Conservation (phyloP, 257 asterid genomes). For the Jacaranda copaia region DNA sequence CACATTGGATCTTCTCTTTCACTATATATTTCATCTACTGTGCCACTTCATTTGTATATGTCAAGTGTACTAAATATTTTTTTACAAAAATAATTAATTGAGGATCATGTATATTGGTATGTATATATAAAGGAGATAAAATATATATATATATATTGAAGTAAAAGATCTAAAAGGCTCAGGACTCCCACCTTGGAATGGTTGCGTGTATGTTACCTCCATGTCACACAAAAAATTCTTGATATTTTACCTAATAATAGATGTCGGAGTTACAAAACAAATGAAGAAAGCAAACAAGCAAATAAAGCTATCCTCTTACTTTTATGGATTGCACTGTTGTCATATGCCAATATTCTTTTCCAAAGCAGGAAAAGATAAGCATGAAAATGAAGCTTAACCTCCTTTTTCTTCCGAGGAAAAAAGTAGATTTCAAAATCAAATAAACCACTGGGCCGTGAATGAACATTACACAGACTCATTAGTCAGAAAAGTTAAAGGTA, state of each 20-base stretch:
- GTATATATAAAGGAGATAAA: too few species aligned
- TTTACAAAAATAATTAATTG: too few species aligned
- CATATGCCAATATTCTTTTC: slow-evolving; percentile 57
- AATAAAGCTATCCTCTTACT: slow-evolving; percentile 37
- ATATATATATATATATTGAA: too few species aligned
- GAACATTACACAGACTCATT: slow-evolving; percentile 43
- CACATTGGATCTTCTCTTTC: too few species aligned
- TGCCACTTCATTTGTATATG: too few species aligned
- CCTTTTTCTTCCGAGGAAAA: slow-evolving; percentile 29
- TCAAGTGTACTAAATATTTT: too few species aligned
- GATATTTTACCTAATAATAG: slow-evolving; percentile 11
- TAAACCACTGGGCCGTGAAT: slow-evolving; percentile 43
- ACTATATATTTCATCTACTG: too few species aligned
- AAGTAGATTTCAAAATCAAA: slow-evolving; percentile 40
- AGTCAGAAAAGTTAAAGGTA: slow-evolving; percentile 48
- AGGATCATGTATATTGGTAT: too few species aligned
- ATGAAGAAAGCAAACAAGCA: slow-evolving; percentile 19
- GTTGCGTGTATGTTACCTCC: slow-evolving; percentile 29
- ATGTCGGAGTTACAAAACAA: neutral
- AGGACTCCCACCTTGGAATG: slow-evolving; percentile 36
- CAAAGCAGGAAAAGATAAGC: slow-evolving; percentile 54
- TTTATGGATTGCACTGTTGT: slow-evolving; percentile 53
- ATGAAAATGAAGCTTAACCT: slow-evolving; percentile 45
- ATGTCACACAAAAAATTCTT: slow-evolving; percentile 7
- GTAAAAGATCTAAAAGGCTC: neutral